Evolutionary conservation across 2,329 filamentous ascomycete species (phyloP).

Genomic region (Sarocladiaceae sp.): DNA sequence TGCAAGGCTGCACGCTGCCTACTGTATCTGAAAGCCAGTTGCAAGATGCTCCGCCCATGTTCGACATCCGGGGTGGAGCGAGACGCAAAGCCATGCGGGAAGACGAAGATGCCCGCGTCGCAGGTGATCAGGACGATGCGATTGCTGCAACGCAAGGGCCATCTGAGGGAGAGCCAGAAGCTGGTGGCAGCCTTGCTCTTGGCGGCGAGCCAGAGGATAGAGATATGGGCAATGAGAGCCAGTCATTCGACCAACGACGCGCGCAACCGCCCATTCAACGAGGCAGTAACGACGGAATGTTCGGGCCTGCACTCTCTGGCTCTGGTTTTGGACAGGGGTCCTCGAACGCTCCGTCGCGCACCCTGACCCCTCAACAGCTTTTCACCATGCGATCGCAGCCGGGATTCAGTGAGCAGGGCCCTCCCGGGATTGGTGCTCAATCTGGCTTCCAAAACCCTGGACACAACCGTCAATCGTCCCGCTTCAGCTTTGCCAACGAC

Average conservation of each 20-base stretch:
- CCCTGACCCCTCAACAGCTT: conserved; percentile 75
- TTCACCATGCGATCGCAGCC: conserved; percentile 59
- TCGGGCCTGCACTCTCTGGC: conserved; percentile 43
- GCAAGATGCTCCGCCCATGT: conserved; percentile 56
- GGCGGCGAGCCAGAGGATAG: conserved; percentile 89
- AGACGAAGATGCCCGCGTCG: conserved; percentile 53
- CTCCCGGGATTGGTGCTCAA: conserved; percentile 48
- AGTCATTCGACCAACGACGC: conserved; percentile 50
- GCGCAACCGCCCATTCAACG: conserved; percentile 76
- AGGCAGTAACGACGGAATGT: conserved; percentile 44
- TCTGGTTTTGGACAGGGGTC: conserved; percentile 42
- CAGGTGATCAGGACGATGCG: conserved; percentile 41
- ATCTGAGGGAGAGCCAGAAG: conserved; percentile 71
- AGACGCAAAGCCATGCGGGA: conserved; percentile 74
- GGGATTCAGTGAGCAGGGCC: conserved; percentile 54
- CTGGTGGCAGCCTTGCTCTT: conserved; percentile 76
- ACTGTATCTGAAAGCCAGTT: conserved; percentile 8
- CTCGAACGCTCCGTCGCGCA: conserved; percentile 54
- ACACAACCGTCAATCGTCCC: conserved; percentile 77
- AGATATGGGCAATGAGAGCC: conserved; percentile 46
- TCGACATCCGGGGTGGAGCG: conserved; percentile 75
- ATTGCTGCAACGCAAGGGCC: conserved; percentile 34
- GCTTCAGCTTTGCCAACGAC: conserved; percentile 84
- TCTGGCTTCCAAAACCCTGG: conserved; percentile 46
- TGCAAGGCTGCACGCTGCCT: conserved; percentile 30